phyloP scores from a whole-genome alignment of 2,329 filamentous ascomycete genomes.

The Alternaria viburni region DNA sequence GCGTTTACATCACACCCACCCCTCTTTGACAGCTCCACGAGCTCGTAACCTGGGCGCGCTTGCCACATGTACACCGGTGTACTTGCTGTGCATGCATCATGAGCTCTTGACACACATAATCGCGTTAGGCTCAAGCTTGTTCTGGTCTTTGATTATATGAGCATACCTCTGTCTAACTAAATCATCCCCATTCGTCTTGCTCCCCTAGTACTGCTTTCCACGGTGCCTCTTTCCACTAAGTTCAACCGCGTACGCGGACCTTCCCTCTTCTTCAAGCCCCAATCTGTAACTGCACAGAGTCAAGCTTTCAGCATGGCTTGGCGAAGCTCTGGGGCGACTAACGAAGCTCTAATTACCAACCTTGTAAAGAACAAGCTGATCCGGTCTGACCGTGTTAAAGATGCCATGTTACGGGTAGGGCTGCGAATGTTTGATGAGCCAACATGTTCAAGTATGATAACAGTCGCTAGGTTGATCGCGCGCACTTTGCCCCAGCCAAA shows the following conservation, averaged over 20 bases:
- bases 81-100: not conserved
- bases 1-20: slow-evolving; percentile 4
- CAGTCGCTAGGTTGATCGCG: slow-evolving; percentile 76
- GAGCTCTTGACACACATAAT: not conserved
- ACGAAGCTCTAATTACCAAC: slow-evolving; percentile 78
- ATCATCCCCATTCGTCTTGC: slow-evolving; percentile 14
- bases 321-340: slow-evolving; percentile 78
- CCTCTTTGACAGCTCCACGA: slow-evolving; percentile 6
- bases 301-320: slow-evolving; percentile 75
- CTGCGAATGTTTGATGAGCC: not conserved
- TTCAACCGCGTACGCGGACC: slow-evolving; percentile 27
- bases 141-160: not conserved
- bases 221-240: slow-evolving; percentile 27
- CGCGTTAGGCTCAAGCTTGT: not conserved
- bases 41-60: slow-evolving; percentile 1
- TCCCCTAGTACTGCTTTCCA: slow-evolving; percentile 16
- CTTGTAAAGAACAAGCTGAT: slow-evolving; percentile 76
- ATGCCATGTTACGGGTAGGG: slow-evolving; percentile 76
- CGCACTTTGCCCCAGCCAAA: slow-evolving; percentile 73
- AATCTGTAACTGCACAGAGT: not conserved
- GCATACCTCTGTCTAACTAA: not conserved
- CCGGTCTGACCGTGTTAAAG: slow-evolving; percentile 70
- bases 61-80: not conserved
- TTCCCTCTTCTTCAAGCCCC: not conserved
- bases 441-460: not conserved